A percentile compares a stretch with the other conserved stretches of the same genome.
Conservation (phyloP, 2,329 filamentous ascomycete genomes). For the Huntiella moniliformis region DNA sequence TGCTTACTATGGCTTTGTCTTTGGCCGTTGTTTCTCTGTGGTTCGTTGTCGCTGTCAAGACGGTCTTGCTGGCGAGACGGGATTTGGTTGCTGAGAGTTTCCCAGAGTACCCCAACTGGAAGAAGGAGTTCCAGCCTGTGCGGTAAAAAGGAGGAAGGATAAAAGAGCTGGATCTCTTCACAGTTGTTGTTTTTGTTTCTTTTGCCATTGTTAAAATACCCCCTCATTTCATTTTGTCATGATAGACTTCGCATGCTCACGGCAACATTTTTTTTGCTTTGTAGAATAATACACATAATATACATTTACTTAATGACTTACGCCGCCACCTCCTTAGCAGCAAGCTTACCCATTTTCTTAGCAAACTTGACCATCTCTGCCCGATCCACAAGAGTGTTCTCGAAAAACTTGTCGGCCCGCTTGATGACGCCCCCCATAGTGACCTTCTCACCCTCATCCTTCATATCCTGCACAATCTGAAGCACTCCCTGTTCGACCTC, state of each 20-base stretch:
- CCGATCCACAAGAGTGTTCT: slow-evolving; percentile 46
- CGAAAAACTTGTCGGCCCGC: slow-evolving; percentile 33
- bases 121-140: slow-evolving; percentile 12
- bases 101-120: slow-evolving; percentile 10
- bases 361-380: slow-evolving; percentile 33
- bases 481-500: slow-evolving; percentile 38
- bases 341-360: not conserved
- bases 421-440: slow-evolving; percentile 45
- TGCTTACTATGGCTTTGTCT: slow-evolving; percentile 23
- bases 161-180: not conserved
- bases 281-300: not conserved
- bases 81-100: slow-evolving; percentile 11
- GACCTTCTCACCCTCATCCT: slow-evolving; percentile 26
- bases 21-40: slow-evolving; percentile 24
- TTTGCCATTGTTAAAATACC: not conserved
- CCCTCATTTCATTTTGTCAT: not conserved
- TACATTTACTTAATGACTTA: not conserved
- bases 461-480: slow-evolving; percentile 31
- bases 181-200: not conserved
- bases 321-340: not conserved
- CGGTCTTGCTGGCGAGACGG: slow-evolving; percentile 18
- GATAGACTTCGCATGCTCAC: not conserved
- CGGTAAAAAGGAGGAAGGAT: not conserved
- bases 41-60: slow-evolving; percentile 23
- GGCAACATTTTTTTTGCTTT: not conserved